phyloP scores from a whole-genome alignment of 805 yeast species.

The Candida hispaniensis region DNA sequence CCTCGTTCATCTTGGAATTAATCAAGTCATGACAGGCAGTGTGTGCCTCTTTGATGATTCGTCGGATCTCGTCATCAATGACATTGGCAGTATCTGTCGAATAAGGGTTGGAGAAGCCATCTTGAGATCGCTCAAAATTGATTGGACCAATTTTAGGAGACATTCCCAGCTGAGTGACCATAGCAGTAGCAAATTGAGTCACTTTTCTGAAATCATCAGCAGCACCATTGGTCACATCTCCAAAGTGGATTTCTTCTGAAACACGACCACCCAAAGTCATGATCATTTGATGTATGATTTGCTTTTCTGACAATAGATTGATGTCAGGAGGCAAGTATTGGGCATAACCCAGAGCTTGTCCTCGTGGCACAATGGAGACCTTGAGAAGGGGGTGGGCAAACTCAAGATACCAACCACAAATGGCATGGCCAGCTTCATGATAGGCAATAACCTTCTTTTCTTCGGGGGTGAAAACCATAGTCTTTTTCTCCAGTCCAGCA shows the following conservation, averaged over 20 bases:
- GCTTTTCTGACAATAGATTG: conserved; percentile 64
- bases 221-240: conserved; percentile 92
- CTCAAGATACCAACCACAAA: conserved; percentile 92
- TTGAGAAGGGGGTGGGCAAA: conserved; percentile 88
- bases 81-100: conserved; percentile 74
- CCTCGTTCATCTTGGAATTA: conserved; percentile 58
- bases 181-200: conserved; percentile 81
- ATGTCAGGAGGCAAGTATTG: conserved; percentile 93
- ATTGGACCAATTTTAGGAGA: conserved; percentile 76
- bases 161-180: conserved; percentile 94
- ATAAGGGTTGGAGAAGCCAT: conserved; percentile 70
- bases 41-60: conserved; percentile 69
- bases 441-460: conserved; percentile 89
- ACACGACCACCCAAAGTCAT: conserved; percentile 98
- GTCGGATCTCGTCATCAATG: conserved; percentile 75
- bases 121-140: conserved; percentile 55
- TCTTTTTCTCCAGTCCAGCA: conserved; percentile 89
- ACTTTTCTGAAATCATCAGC: conserved; percentile 95
- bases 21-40: conserved; percentile 57
- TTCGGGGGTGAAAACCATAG: conserved; percentile 68
- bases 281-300: conserved; percentile 80
- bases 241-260: conserved; percentile 85
- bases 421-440: conserved; percentile 98
- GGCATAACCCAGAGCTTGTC: conserved; percentile 95
- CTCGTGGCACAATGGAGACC: conserved; percentile 94